phyloP scores from a whole-genome alignment of 2,329 filamentous ascomycete species.

The Microdochium trichocladiopsis region DNA sequence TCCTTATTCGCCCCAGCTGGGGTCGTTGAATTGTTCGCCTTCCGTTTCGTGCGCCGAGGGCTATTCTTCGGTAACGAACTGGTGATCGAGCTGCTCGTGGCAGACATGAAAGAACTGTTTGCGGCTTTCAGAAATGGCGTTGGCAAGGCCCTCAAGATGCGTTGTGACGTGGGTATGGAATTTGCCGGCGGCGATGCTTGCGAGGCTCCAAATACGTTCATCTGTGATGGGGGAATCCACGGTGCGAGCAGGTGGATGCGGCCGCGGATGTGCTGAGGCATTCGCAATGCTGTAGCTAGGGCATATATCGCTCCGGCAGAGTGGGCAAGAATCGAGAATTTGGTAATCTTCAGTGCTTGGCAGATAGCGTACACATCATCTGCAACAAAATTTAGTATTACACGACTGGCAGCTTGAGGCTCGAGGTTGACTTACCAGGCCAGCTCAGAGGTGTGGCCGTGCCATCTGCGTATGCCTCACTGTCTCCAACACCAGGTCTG shows the following conservation, averaged over 20 bases:
- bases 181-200: constrained; percentile 73
- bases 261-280: constrained; percentile 92
- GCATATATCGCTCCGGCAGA: constrained; percentile 98
- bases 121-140: constrained; percentile 88
- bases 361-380: constrained; percentile 91
- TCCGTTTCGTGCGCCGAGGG: constrained; percentile 53
- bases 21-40: constrained; percentile 24
- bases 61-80: constrained; percentile 64
- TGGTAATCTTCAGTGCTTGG: constrained; percentile 82
- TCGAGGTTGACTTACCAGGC: constrained; percentile 61
- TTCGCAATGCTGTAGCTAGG: constrained; percentile 85
- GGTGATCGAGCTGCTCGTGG: constrained; percentile 80
- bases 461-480: constrained; percentile 75
- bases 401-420: background rate
- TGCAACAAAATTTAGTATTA: constrained; percentile 24
- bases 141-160: constrained; percentile 82
- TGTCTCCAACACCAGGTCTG: constrained; percentile 87
- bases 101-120: constrained; percentile 91
- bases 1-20: constrained; percentile 24
- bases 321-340: constrained; percentile 93
- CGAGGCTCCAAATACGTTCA: constrained; percentile 69
- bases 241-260: constrained; percentile 91
- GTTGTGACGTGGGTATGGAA: constrained; percentile 84
- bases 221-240: constrained; percentile 94
- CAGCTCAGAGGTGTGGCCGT: constrained; percentile 84